Evolutionary conservation across 2,329 filamentous ascomycete species (phyloP).

Genomic region (Westerdykella ornata): DNA sequence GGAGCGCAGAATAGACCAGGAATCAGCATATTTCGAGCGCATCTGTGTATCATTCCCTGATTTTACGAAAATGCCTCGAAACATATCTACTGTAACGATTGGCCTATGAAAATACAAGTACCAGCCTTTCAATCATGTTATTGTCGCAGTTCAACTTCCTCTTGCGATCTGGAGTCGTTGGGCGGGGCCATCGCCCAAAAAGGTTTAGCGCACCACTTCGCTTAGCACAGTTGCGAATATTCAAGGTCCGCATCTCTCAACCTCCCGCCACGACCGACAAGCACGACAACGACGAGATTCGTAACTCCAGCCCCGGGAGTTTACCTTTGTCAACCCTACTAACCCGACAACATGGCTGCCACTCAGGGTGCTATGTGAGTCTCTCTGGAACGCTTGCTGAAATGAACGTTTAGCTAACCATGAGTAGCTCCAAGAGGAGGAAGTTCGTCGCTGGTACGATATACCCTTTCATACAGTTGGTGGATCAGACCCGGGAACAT

Average conservation of each 20-base stretch:
- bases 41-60: too few species aligned
- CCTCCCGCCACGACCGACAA: slow-evolving; percentile 17
- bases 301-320: slow-evolving; percentile 27
- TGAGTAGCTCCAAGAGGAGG: slow-evolving; percentile 76
- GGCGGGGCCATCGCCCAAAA: background rate
- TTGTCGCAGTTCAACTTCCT: background rate
- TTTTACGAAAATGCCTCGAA: background rate
- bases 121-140: background rate
- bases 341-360: slow-evolving; percentile 37
- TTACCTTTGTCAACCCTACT: slow-evolving; percentile 31
- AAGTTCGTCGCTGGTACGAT: slow-evolving; percentile 52
- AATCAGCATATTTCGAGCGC: too few species aligned
- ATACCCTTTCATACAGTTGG: slow-evolving; percentile 12
- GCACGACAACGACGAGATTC: slow-evolving; percentile 23
- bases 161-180: background rate
- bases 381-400: background rate
- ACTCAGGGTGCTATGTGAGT: slow-evolving; percentile 40
- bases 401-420: slow-evolving; percentile 18
- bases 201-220: background rate
- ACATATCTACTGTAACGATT: background rate
- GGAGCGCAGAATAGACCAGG: background rate
- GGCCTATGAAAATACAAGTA: background rate
- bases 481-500: slow-evolving; percentile 3
- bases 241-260: slow-evolving; percentile 12
- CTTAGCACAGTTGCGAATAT: background rate